Base-by-base conservation (phyloP, 805 yeast genomes). In the Babjeviella inositovora region DNA sequence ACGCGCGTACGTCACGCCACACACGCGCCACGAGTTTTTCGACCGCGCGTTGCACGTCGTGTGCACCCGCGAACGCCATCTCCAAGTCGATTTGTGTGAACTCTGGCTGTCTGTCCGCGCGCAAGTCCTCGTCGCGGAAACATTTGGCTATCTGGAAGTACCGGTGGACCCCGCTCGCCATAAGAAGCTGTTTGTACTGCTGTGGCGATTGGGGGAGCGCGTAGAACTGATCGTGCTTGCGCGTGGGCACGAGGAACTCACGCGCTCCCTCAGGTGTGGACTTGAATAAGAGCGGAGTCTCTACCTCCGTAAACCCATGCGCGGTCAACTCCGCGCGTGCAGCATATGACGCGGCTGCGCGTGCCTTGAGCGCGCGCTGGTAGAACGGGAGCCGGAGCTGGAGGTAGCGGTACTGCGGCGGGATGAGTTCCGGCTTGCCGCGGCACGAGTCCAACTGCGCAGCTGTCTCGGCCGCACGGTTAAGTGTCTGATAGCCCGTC, bases 211-310 rank as follows among this genome's bases (percentile, higher is more conserved):
- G 99, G 0, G 97, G 96, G 14, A 90, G 55, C 0, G 98, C 96
- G 43, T 87, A 90, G 45, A 79, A 76, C 11, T 47, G 39, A 3
- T 49, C 47, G 2, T 50, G 41, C 9, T 62, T 50, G 32, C 97
- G 60, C 0, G 96, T 81, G 1, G 98, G 98, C 0, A 90, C 96
- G 22, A 90, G 47, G 43, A 87, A 90, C 47, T 90, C 99, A 18
- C 93, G 59, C 2, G 98, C 98, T 9, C 98, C 98, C 46, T 90
- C 98, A 0, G 98, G 98, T 0, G 98, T 90, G 2, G 94, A 79
- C 40, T 90, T 85, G 58, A 90, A 90, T 14, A 90, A 50, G 5
- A 87, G 44, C 2, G 98, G 98, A 0, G 98, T 90, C 42, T 87
- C 98, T 14, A 90, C 61, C 39, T 90, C 97, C 0, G 65, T 63